Base-by-base conservation (phyloP, 768 basidiomycete species). In the Cubamyces sp. region DNA sequence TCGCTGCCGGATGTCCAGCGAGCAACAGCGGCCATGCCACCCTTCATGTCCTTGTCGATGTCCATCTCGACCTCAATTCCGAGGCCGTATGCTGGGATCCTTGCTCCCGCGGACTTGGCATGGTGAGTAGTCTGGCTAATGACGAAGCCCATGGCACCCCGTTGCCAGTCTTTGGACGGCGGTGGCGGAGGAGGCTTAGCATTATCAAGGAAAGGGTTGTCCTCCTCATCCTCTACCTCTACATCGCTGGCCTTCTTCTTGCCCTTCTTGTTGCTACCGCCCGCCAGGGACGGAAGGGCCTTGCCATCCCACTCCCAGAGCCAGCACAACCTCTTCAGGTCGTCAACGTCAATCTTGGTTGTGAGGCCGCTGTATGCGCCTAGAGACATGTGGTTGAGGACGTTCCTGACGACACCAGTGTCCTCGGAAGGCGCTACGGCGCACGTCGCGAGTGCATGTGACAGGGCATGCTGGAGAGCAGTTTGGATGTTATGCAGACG, bases 41-140 rank as follows among this genome's bases (percentile, higher is more conserved):
- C 85, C 21, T 78, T 78, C 87, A 90, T 87, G 67, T 83, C 86
- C 75, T 90, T 90, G 74, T 91, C 90, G 57, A 92, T 83, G 68
- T 92, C 86, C 78, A 91, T 88, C 67, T 93, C 90, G 25, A 93
- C 91, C 74, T 94, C 90, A 52, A 94, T 91, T 1, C 92, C 92
- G 64, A 94, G 82, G 9, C 92, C 92, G 72, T 93, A 94, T 1
- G 84, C 92, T 37, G 90, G 87, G 19, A 91, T 77, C 45, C 92
- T 84, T 68, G 86, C 86, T 15, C 84, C 82, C 15, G 81, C 82
- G 1, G 74, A 66, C 68, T 88, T 91, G n/a, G 82, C 84, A 71
- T 86, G 85, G 68, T 94, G 88, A 3, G 84, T 91, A 7, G 89
- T 82, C 39, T 88, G 82, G 60, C 81, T 90, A 62, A 94, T 68